Percentiles rank a stretch among this genome's conserved stretches.
Conservation (phyloP, 2,329 filamentous ascomycete genomes). For the Clonostachys sp. region DNA sequence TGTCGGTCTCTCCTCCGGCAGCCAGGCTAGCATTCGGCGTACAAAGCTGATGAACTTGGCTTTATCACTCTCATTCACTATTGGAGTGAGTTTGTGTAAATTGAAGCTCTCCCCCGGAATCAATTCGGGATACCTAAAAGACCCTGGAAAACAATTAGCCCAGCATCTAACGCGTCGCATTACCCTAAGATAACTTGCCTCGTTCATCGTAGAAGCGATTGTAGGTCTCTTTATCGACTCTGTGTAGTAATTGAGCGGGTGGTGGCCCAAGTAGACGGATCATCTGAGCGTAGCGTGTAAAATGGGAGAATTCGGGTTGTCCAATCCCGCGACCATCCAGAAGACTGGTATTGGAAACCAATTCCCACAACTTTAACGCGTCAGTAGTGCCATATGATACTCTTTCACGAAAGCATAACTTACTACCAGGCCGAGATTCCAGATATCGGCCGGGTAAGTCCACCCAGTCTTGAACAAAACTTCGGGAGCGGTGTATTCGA, state of each 20-base stretch:
- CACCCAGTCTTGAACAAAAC: constrained; percentile 19
- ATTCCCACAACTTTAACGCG: constrained; percentile 13
- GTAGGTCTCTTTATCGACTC: constrained; percentile 8
- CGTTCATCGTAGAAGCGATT: constrained; percentile 12
- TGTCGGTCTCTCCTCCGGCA: constrained; percentile 18
- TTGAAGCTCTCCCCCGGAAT: constrained; percentile 11
- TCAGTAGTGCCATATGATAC: constrained; percentile 2
- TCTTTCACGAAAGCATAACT: not conserved
- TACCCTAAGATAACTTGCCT: constrained; percentile 4
- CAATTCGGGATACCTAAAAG: constrained; percentile 10
- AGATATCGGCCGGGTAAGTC: constrained; percentile 21
- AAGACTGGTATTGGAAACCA: constrained; percentile 17
- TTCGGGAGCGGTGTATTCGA: constrained; percentile 21
- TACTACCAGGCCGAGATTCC: constrained; percentile 21
- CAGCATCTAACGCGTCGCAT: not conserved
- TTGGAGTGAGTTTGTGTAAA: constrained; percentile 9
- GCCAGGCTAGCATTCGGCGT: constrained; percentile 19
- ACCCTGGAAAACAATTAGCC: constrained; percentile 5
- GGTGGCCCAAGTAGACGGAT: constrained; percentile 18
- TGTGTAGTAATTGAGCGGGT: constrained; percentile 12
- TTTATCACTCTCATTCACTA: constrained; percentile 13
- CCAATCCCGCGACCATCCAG: constrained; percentile 8
- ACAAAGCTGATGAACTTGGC: constrained; percentile 17
- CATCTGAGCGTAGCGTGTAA: constrained; percentile 16
- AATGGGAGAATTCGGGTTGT: too few species aligned